These are phyloP conservation scores for Solanum corneliomulleri DNA, from an alignment of 257 asterid genomes.

Conservation along the genomic window DNA sequence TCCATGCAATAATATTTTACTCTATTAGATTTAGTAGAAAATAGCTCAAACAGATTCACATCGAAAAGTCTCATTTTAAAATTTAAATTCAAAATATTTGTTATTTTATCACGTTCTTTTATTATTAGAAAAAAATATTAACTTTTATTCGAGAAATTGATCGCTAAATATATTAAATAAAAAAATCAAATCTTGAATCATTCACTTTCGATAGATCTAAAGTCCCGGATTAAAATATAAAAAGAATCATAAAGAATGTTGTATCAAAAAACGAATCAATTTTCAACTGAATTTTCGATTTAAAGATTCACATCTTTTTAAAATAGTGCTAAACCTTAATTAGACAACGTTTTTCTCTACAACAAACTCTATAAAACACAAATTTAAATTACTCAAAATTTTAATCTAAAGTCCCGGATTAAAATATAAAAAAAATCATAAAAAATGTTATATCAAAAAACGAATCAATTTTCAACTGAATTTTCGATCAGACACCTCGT, in stretches of 20 bases:
- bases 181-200: not conserved
- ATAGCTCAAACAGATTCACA: rapidly evolving
- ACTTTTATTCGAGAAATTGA: not conserved
- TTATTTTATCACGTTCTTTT: not conserved
- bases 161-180: not conserved
- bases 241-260: no score
- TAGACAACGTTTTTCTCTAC: not conserved
- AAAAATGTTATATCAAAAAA: no score
- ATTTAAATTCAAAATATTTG: not conserved
- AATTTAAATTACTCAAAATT: no score
- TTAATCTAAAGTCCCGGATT: no score
- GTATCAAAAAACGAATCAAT: not conserved
- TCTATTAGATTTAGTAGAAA: no score
- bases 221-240: no score
- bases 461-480: no score
- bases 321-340: not conserved
- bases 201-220: no score
- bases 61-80: not conserved
- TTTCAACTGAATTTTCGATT: no score
- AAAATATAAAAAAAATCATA: no score
- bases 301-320: no score
- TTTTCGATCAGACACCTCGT: no score
- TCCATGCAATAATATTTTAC: not conserved
- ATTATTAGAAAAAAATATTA: not conserved
- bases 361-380: not conserved